Base-by-base conservation (phyloP, 2,329 filamentous ascomycete species). In the Elsinoe batatas region DNA sequence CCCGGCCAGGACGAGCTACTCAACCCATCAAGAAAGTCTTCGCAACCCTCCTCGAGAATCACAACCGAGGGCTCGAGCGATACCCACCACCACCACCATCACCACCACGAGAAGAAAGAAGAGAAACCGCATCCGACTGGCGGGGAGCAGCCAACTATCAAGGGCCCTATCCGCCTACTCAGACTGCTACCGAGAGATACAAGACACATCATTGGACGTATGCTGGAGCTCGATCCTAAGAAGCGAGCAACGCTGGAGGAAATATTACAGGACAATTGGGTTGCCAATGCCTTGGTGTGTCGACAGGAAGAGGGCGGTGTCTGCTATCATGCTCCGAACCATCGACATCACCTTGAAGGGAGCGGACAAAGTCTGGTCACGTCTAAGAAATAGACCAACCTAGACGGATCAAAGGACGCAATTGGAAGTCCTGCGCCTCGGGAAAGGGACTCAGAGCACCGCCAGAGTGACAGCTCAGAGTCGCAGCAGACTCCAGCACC, bases 161-260 rank as follows among this genome's bases (percentile, higher is more conserved):
- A 90, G 65, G 93, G 93, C 0, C 93, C 93, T 1, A 95, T 91
- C 87, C 81, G 93, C 46, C 80, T 98, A 42, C 75, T 98, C 30
- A 82, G 93, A 40, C 76, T 97, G 35, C 76, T 98, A 8, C 93
- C 93, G 0, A 79, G 91, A 58, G 93, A 97, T 71, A 94, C 86
- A 61, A 79, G 93, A 53, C 85, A 91, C 67, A 90, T 98, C 60
- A 86, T 98, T 56, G 85, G 88, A 43, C 80, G 87, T 57, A 98
- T 98, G 93, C 79, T 98, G 35, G 89, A 93, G 65, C 78, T 96
- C 51, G 83, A 95, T 64, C 89, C 91, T 0, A 85, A 82, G 66
- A 85, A 86, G 61, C 82, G 93, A 56, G 91, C 90, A 2, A 88
- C 81, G 2, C 85, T 98, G 75, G 78, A 85, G 20, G 90, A 98